Evolutionary conservation across 139 green algal genomes (phyloP), one percentile per base, ranked within the genome.

Genomic region (Penium margaritaceum): DNA sequence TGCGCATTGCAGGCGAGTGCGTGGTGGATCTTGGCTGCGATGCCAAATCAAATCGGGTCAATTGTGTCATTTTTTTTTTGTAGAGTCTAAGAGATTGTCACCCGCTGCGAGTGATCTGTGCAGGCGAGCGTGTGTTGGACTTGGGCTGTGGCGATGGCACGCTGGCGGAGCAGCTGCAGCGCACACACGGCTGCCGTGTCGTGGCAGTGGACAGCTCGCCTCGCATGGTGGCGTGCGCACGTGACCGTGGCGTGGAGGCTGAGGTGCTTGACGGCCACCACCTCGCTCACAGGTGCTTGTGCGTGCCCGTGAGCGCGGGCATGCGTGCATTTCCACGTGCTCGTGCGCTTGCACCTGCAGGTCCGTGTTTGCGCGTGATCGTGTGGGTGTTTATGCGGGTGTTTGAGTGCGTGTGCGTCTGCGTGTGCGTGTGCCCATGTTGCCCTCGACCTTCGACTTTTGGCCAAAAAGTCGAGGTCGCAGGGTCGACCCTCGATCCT

Each of bases 61-160:
- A n/a, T n/a, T n/a, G n/a, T n/a, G n/a, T n/a, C n/a, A n/a, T n/a
- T n/a, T n/a, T n/a, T n/a, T n/a, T n/a, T n/a, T n/a, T n/a, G n/a
- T n/a, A n/a, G n/a, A n/a, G n/a, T n/a, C n/a, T n/a, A n/a, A n/a
- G n/a, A n/a, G n/a, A n/a, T n/a, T n/a, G n/a, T n/a, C n/a, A n/a
- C n/a, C n/a, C n/a, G n/a, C n/a, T n/a, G n/a, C n/a, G n/a, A n/a
- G n/a, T n/a, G n/a, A n/a, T 70, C 32, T 24, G 29, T 2, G 4
- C 51, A 60, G 51, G 51, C 51, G 51, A 60, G 51, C 51, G 51
- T 2, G 51, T 60, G 51, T 34, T 60, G 51, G 51, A 60, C 51
- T 24, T 60, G 51, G 51, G 51, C 24, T 60, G 51, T 27, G 51
- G 51, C 51, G 51, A 60, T n/a, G 51, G 51, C 51, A 60, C 51